Conservation (phyloP, 1,284 basidiomycete species). For the Testicularia cyperi region DNA sequence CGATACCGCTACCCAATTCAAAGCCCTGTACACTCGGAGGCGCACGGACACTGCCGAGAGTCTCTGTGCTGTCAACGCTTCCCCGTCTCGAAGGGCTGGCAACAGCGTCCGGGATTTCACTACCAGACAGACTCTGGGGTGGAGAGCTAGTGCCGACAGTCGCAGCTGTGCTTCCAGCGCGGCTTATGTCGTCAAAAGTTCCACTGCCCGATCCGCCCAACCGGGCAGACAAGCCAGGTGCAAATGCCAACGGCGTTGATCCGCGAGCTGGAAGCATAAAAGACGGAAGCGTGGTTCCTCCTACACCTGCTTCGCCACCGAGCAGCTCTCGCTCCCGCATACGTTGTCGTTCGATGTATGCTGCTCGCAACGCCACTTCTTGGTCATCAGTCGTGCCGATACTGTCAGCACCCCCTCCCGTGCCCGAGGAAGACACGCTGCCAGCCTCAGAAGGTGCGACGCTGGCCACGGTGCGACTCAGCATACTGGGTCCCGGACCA, state of each 20-base stretch:
- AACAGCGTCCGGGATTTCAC: slow-evolving; percentile 35
- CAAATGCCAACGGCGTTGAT: slow-evolving; percentile 25
- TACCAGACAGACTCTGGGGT: slow-evolving; percentile 26
- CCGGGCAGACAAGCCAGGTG: slow-evolving; percentile 29
- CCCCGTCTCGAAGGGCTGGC: slow-evolving; percentile 28
- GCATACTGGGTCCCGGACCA: slow-evolving; percentile 27
- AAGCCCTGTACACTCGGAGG: slow-evolving; percentile 37
- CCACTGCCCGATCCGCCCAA: slow-evolving; percentile 8
- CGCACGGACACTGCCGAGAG: slow-evolving; percentile 33
- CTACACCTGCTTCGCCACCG: slow-evolving; percentile 53
- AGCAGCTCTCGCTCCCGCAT: slow-evolving; percentile 51
- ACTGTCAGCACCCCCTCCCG: slow-evolving; percentile 24
- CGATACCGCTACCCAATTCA: slow-evolving; percentile 24
- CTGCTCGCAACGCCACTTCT: slow-evolving; percentile 33
- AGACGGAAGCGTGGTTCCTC: slow-evolving; percentile 33
- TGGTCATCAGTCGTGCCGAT: slow-evolving; percentile 39
- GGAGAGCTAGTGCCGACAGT: slow-evolving; percentile 45
- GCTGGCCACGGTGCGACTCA: slow-evolving; percentile 35
- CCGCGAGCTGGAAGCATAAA: slow-evolving; percentile 24
- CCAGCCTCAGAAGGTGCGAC: slow-evolving; percentile 49
- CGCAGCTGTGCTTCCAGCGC: slow-evolving; percentile 50
- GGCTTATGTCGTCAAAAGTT: slow-evolving; percentile 21
- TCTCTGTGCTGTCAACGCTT: slow-evolving; percentile 36
- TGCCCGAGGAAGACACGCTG: slow-evolving; percentile 36
- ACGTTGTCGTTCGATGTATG: slow-evolving; percentile 50